Conservation (phyloP, 2,329 filamentous ascomycete genomes). For the Thelonectria olida region DNA sequence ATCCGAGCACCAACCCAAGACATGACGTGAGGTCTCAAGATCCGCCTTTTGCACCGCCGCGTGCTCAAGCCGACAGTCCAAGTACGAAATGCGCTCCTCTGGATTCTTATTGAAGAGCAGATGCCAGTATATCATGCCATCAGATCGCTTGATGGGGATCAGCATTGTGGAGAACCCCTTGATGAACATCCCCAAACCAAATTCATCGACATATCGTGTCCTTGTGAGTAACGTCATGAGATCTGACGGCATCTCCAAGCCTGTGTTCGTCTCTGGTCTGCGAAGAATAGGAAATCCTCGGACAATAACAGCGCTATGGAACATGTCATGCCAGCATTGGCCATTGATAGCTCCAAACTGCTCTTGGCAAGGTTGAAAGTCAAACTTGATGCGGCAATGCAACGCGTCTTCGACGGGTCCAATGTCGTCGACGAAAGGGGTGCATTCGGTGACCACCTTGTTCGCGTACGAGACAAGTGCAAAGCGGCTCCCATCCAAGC, state of each 20-base stretch:
- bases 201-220: background rate
- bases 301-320: slow-evolving; percentile 8
- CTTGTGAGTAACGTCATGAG: slow-evolving; percentile 4
- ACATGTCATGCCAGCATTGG: slow-evolving; percentile 21
- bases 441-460: background rate
- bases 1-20: slow-evolving; percentile 11
- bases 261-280: background rate
- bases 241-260: slow-evolving; percentile 13
- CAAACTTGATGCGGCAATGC: background rate
- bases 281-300: slow-evolving; percentile 14
- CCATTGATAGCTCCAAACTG: background rate
- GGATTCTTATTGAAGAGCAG: background rate
- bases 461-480: background rate
- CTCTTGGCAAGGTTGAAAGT: background rate
- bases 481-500: slow-evolving; percentile 16
- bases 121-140: slow-evolving; percentile 17
- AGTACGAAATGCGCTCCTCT: slow-evolving; percentile 2
- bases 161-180: slow-evolving; percentile 25
- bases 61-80: background rate
- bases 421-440: background rate
- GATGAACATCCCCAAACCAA: slow-evolving; percentile 2
- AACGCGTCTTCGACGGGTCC: background rate
- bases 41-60: background rate
- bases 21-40: slow-evolving; percentile 5
- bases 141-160: background rate